Base-by-base conservation (phyloP, 768 basidiomycete species). In the Boletus subparvulus region DNA sequence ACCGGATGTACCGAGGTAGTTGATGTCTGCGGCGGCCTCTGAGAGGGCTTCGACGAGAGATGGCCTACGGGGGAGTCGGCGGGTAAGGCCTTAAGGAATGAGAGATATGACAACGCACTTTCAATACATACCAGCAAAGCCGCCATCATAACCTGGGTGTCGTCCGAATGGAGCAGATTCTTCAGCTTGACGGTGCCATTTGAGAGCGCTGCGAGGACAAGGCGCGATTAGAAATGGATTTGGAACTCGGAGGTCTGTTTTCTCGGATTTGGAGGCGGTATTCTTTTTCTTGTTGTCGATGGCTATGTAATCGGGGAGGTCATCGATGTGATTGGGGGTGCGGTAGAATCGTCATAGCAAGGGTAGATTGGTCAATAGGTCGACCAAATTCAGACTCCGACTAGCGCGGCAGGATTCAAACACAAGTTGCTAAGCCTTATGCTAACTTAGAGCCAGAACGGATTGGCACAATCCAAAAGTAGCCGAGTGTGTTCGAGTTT, bases 91-190 rank as follows among this genome's bases (percentile, higher is more conserved):
- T 21, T 6, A 24, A 42, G 3, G 43, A 30, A 13, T 45, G 51
- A 33, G 42, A 14, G 43, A 32, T 14, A 36, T 16, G 50, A 44
- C 17, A 16, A 44, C 32, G 36, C 54, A 90, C 92, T 41, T 84
- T 21, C 21, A 21, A 21, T 21, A 21, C 21, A 21, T 21, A 21
- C 21, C 21, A 21, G 77, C 32, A 98, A 79, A 35, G 95, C 96
- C 4, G 87, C 80, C 94, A 98, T 98, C 97, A 99, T 99, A 52
- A 99, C 96, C 63, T 95, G 94, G 0, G 97, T 98, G 69, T 99
- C 96, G 65, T 98, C 96, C 4, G 94, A 97, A 69, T 98, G 96
- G 37, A 99, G 78, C 7, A 99, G 75, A 64, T 99, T 99, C 72
- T 79, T 87, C 54, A 99, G 74, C 59, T 88, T 80, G 73, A 95